Percentiles rank a stretch among this genome's conserved stretches.
These are phyloP conservation scores for Trametes sp. DNA, from an alignment of 1,284 basidiomycete genomes.

Conservation along the genomic window DNA sequence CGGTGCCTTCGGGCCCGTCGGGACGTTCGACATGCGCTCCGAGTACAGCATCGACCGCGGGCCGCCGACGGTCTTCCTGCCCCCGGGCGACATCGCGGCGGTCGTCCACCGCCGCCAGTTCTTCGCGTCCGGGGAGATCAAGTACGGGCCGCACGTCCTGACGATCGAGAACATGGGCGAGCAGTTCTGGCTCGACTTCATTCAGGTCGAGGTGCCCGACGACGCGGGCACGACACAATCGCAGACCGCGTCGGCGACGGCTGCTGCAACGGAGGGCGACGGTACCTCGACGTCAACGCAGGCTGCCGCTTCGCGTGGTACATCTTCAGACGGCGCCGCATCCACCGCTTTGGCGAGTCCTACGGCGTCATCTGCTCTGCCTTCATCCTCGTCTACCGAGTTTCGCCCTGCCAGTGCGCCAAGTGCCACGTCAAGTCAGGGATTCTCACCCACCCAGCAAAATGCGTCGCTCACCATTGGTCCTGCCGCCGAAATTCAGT, in stretches of 20 bases:
- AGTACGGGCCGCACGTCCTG: neutral
- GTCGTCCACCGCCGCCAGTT: neutral
- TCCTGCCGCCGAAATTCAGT: neutral
- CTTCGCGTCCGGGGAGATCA: neutral
- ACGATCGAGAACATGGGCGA: constrained; percentile 4
- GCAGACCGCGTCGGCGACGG: neutral
- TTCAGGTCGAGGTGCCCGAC: neutral
- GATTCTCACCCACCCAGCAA: too few relatives aligned
- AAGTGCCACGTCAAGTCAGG: too few relatives aligned
- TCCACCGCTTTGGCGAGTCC: too few relatives aligned
- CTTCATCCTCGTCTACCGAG: too few relatives aligned
- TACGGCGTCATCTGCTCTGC: too few relatives aligned
- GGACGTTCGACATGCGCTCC: neutral
- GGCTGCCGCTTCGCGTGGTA: too few relatives aligned
- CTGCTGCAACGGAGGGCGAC: neutral
- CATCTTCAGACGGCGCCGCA: too few relatives aligned
- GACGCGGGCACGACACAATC: neutral
- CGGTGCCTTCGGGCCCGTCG: neutral
- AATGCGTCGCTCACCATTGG: too few relatives aligned
- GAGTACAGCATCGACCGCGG: constrained; percentile 1
- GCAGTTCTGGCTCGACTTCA: constrained; percentile 6
- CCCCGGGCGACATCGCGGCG: neutral
- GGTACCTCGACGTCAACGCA: neutral
- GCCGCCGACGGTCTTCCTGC: neutral
- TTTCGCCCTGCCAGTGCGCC: too few relatives aligned